Conservation (phyloP, 129 eudicot genomes). For the Saussurea involucrata region DNA sequence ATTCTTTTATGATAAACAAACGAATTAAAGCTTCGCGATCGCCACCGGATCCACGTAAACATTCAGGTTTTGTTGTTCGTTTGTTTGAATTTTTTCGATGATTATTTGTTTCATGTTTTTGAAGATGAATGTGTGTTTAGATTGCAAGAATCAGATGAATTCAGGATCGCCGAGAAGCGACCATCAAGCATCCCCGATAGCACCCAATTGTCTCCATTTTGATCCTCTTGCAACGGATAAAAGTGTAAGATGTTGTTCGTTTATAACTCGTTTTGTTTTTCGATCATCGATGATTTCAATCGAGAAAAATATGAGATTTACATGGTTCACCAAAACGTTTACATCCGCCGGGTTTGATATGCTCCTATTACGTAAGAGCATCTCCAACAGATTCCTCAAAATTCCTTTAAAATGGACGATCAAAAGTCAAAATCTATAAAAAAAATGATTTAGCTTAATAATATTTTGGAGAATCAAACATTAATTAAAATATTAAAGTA, state of each 20-base stretch:
- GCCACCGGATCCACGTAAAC: conserved; percentile 13
- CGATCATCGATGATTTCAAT: too few species aligned
- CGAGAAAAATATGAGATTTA: background rate
- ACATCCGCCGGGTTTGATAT: background rate
- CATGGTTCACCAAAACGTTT: background rate
- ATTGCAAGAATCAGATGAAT: conserved; percentile 29
- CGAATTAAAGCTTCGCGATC: conserved; percentile 36
- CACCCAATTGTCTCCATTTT: conserved; percentile 10
- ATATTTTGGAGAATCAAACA: too few species aligned
- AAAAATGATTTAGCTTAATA: too few species aligned
- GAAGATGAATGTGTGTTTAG: conserved; percentile 31
- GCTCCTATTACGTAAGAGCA: background rate
- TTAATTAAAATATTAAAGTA: too few species aligned
- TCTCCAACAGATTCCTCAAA: too few species aligned
- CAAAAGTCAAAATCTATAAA: too few species aligned
- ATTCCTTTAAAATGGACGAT: too few species aligned
- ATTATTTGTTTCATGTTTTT: conserved; percentile 7
- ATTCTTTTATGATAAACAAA: conserved; percentile 42
- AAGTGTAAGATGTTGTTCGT: conserved; percentile 34
- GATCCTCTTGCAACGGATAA: conserved; percentile 27
- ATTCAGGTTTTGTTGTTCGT: conserved; percentile 10
- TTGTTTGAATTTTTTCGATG: background rate
- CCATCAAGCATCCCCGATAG: conserved; percentile 8
- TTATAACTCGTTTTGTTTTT: background rate
- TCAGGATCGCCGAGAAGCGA: conserved; percentile 15